phyloP scores from a whole-genome alignment of 306 rosid species.

The Myrica gale region DNA sequence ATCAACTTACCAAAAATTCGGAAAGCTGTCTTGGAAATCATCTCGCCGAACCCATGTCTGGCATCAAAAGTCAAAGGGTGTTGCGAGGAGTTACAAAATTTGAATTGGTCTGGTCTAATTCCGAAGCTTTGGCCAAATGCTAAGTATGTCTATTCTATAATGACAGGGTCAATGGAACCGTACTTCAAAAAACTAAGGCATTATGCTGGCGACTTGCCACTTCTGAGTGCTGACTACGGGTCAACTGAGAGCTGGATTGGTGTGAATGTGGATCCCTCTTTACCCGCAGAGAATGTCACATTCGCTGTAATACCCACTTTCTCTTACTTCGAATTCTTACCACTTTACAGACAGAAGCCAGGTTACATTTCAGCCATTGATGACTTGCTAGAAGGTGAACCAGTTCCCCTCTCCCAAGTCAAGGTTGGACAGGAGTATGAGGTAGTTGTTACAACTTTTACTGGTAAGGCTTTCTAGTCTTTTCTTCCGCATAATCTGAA shows the following conservation, averaged over 20 bases:
- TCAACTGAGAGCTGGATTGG: constrained; percentile 99
- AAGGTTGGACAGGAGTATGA: constrained; percentile 80
- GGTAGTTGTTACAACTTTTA: constrained; percentile 84
- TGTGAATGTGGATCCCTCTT: constrained; percentile 70
- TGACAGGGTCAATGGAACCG: constrained; percentile 93
- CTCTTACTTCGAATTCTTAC: constrained; percentile 90
- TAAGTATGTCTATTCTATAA: constrained; percentile 79
- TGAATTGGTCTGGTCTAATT: constrained; percentile 64
- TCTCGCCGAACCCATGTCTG: constrained; percentile 52
- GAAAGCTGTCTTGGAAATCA: constrained; percentile 45
- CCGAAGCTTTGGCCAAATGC: constrained; percentile 86
- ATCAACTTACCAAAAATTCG: constrained; percentile 47
- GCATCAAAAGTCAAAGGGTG: constrained; percentile 44
- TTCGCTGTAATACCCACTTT: constrained; percentile 84
- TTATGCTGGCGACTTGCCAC: constrained; percentile 69
- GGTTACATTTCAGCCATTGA: constrained; percentile 32
- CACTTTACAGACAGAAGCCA: constrained; percentile 50
- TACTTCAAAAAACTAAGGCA: constrained; percentile 72
- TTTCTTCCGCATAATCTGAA: neutral
- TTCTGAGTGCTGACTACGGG: constrained; percentile 89
- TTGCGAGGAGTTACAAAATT: constrained; percentile 48
- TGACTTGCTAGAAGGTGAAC: constrained; percentile 72
- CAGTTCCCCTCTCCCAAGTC: constrained; percentile 71
- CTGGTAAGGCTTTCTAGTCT: constrained; percentile 48
- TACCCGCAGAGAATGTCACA: constrained; percentile 73